Base-by-base conservation (phyloP, 1,284 basidiomycete species). In the Cutaneotrichosporon arboriforme region DNA sequence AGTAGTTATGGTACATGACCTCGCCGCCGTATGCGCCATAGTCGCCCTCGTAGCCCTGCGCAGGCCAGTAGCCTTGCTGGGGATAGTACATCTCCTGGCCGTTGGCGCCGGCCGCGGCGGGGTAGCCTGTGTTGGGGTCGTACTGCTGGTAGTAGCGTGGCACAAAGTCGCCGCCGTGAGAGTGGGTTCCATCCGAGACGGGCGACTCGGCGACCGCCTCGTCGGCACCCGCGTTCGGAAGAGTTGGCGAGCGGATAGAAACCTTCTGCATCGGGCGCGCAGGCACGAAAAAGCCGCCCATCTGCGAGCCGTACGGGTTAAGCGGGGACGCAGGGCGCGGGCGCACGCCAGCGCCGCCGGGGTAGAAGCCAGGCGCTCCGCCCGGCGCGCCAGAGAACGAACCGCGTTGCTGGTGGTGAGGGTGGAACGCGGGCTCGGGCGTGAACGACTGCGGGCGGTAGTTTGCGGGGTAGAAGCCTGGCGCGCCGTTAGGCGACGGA, bases 271-370 rank as follows among this genome's bases (percentile, higher is more conserved):
- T 44, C 22, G 59, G 55, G 49, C 64, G 58, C 18, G 67, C 57
- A 3, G 66, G 70, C 13, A 61, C 61, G 46, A 69, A 67, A 20
- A 67, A 68, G 13, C 58, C 48, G 26, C 53, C 55, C 22, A 55
- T 47, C 38, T 49, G 48, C 10, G 39, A 37, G 22, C 50, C 54
- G 50, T 63, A 64, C 14, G 61, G 63, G 50, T 61, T 60, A 41
- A 61, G 61, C 7, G 65, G 67, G 22, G 65, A 67, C 14, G 48
- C 61, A 20, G 57, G 51, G 15, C 51, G 54, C 20, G 49, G 18
- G 10, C 37, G 42, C 15, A 20, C 23, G 4, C 37, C 37, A 4
- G 8, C 43, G 12, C 26, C 33, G 33, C 21, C 33, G 14, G 44
- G 40, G 39, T 39, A 59, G 51, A 50, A 55, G 4, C 39, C 31